Evolutionary conservation across 768 basidiomycete species (phyloP).

Genomic region (Lepiota subincarnata): DNA sequence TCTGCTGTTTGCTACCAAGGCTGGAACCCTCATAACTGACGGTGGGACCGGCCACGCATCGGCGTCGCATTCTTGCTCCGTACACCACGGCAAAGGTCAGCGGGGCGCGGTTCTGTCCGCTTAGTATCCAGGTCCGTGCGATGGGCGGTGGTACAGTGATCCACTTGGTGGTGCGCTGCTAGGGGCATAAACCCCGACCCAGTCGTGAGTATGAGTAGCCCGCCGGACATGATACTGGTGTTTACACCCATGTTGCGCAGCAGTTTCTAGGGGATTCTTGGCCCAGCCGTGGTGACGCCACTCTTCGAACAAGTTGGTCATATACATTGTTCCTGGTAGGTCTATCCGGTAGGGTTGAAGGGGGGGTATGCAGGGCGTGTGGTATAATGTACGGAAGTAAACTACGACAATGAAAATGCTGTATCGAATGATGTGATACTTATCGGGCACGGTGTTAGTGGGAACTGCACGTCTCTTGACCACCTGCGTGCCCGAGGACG

Average conservation of each 20-base stretch:
- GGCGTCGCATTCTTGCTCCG: slow-evolving; percentile 32
- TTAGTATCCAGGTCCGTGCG: slow-evolving; percentile 34
- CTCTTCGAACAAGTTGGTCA: slow-evolving; percentile 14
- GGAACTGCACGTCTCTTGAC: too few species aligned
- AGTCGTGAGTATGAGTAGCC: slow-evolving; percentile 18
- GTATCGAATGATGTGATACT: too few species aligned
- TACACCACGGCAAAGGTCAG: slow-evolving; percentile 31
- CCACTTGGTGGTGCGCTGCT: slow-evolving; percentile 32
- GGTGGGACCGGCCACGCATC: slow-evolving; percentile 6
- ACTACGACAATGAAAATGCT: too few species aligned
- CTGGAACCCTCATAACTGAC: not conserved
- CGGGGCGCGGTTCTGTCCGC: slow-evolving; percentile 34
- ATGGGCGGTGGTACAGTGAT: slow-evolving; percentile 28
- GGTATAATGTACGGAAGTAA: not conserved
- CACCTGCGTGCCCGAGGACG: too few species aligned
- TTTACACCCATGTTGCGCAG: not conserved
- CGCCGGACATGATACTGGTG: not conserved
- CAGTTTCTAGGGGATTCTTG: slow-evolving; percentile 14
- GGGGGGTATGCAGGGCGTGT: not conserved
- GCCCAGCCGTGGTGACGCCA: slow-evolving; percentile 18
- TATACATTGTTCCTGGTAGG: slow-evolving; percentile 16
- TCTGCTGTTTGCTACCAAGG: not conserved
- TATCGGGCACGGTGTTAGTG: too few species aligned
- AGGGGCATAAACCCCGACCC: slow-evolving; percentile 30
- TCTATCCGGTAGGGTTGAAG: not conserved